Evolutionary conservation across 805 yeast species (phyloP), one percentile per base, ranked within the genome.

Genomic region (Kluyveromyces aestuarii): DNA sequence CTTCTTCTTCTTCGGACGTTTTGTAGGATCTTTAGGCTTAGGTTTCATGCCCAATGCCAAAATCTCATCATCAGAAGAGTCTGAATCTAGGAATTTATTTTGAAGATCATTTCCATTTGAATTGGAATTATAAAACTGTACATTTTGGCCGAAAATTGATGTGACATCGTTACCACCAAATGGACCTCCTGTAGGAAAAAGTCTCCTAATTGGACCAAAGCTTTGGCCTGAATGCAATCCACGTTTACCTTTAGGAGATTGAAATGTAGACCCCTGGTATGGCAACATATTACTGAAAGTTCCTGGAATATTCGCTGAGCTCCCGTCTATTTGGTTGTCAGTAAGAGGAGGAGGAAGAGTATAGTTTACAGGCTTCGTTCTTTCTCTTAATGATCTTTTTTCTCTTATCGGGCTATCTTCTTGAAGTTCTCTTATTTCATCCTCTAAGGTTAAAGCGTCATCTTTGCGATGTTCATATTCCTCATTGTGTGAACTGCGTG

Each of bases 161-260:
- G 82, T 76, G 1, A 88, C 95, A 62, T 91, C 97, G 52, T 91
- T 83, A 19, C 99, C 99, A 27, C 99, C 99, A 72, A 91, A 91
- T 1, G 99, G 99, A 0, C 99, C 99, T 14, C 89, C 88, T 0
- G 96, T 91, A 7, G 96, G 95, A 60, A 86, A 90, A 37, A 93
- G 69, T 39, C 96, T 76, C 59, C 89, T 76, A 39, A 84, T 63
- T 27, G 75, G 77, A 41, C 77, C 79, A 47, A 60, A 61, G 16
- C 71, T 62, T 7, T 68, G 60, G 17, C 73, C 67, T n/a, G 69
- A 66, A 39, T 74, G 64, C 41, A 69, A 56, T 13, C 65, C 62
- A 14, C 66, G 59, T 54, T 74, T 70, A 17, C 64, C 58, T 16
- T 74, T 68, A 30, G 68, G 66, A 14, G 57, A 55, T 39, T 65